Evolutionary conservation across 352 stramenopile genomes (phyloP), one percentile per base, ranked within the genome.

Genomic region (Plasmopara viticola): DNA sequence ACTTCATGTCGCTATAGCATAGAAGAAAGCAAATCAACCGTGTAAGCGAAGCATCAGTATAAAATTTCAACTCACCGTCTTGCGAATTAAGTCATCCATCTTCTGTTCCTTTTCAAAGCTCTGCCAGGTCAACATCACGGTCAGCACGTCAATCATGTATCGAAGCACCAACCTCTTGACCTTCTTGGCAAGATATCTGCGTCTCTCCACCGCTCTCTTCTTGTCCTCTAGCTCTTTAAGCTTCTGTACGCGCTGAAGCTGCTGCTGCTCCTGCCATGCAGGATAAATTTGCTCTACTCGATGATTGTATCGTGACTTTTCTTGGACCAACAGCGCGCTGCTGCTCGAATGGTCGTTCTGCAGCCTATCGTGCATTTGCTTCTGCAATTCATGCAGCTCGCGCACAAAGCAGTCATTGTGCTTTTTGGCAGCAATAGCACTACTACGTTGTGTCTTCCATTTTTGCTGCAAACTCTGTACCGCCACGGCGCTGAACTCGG

Each of bases 41-140:
- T n/a, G 20, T 34, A 57, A 31, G 14, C 6, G 25, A 17, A 47
- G 8, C 13, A 29, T 45, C 2, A 44, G 50, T 29, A 2, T 5
- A 34, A 30, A n/a, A 13, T 8, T 44, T 9, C 18, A 37, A 34
- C 63, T 3, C 53, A 94, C 80, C 55, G 78, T 86, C 60, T 84
- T 76, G 4, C 61, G 65, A 42, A 94, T 84, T 37, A 90, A 58
- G 47, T 82, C 68, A 25, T 84, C 73, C 1, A 91, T 44, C 9
- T 64, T 83, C 37, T 86, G 78, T 42, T 91, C 80, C 28, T 86
- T 88, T 38, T 93, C 78, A 63, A 91, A 93, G 8, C 71, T 86
- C 83, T 93, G 20, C 9, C 35, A 56, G 12, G n/a, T n/a, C 33
- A 51, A 35, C 25, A 40, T 18, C 1, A 20, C 18, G 28, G 9